Evolutionary conservation across 768 basidiomycete genomes (phyloP).

Genomic region (Albatrellus ellisii): DNA sequence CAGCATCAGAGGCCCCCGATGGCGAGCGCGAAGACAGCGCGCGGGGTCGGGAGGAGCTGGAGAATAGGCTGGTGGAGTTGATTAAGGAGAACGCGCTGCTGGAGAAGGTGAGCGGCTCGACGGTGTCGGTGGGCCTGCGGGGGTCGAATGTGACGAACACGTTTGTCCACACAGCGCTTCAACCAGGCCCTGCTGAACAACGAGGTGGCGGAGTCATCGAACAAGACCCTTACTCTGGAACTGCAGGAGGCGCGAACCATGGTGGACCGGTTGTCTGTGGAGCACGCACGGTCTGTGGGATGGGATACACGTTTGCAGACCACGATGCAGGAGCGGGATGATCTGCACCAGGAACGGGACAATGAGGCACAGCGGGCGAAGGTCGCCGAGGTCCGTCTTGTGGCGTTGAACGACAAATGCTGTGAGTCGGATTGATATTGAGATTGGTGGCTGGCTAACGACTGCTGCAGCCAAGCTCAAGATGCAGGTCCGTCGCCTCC

Average conservation of each 20-base stretch:
- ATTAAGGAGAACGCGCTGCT: conserved; percentile 46
- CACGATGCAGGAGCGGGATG: conserved; percentile 67
- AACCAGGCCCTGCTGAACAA: conserved; percentile 70
- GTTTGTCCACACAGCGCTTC: too few relatives aligned
- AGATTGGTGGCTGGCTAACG: not conserved
- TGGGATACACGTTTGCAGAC: conserved; percentile 53
- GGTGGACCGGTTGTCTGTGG: conserved; percentile 53
- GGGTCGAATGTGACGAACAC: too few relatives aligned
- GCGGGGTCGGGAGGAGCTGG: conserved; percentile 16
- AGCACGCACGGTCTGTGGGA: conserved; percentile 57
- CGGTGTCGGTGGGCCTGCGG: too few relatives aligned
- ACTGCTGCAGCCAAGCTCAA: conserved; percentile 48
- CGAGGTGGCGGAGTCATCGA: conserved; percentile 71
- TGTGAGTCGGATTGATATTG: conserved; percentile 25
- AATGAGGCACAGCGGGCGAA: conserved; percentile 53
- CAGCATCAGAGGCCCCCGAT: conserved; percentile 3
- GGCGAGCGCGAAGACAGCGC: conserved; percentile 6
- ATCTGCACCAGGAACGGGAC: conserved; percentile 74
- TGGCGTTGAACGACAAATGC: conserved; percentile 52
- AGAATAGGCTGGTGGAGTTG: conserved; percentile 23
- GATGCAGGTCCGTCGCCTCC: conserved; percentile 48
- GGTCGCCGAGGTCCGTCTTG: conserved; percentile 52
- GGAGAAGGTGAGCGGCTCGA: conserved; percentile 35
- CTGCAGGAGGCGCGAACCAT: conserved; percentile 59
- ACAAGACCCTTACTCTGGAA: conserved; percentile 58